Evolutionary conservation across 2,329 filamentous ascomycete species (phyloP).

Genomic region (Pseudophaeomoniella oleicola): DNA sequence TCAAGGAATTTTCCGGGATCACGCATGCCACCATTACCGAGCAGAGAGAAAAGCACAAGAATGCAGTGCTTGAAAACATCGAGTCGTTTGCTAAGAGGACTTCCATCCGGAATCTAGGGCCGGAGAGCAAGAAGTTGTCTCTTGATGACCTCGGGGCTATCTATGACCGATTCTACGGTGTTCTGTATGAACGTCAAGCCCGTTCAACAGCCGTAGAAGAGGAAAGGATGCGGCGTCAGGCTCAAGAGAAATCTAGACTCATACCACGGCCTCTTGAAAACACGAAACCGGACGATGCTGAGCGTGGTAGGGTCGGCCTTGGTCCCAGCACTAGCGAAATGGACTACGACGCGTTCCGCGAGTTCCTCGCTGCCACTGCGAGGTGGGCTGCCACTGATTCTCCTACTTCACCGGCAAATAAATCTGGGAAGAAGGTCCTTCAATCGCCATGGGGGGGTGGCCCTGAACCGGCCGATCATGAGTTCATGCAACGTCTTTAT

Average conservation of each 20-base stretch:
- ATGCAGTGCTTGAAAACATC: constrained; percentile 85
- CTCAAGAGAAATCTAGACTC: constrained; percentile 42
- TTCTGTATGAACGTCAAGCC: constrained; percentile 84
- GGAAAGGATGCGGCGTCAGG: constrained; percentile 39
- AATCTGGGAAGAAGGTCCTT: constrained; percentile 12
- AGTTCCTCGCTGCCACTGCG: constrained; percentile 78
- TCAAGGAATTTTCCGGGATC: constrained; percentile 93
- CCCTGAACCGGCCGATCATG: constrained; percentile 73
- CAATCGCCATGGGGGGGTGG: constrained; percentile 34
- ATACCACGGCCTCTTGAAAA: constrained; percentile 6
- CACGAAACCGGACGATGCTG: constrained; percentile 31
- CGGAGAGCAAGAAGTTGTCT: constrained; percentile 83
- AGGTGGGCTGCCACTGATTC: constrained; percentile 90
- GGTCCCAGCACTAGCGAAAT: constrained; percentile 83
- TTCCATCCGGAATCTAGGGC: constrained; percentile 85
- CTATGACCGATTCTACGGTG: constrained; percentile 87
- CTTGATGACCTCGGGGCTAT: constrained; percentile 75
- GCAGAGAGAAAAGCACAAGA: constrained; percentile 80
- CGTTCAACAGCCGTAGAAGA: constrained; percentile 64
- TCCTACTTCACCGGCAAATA: constrained; percentile 44
- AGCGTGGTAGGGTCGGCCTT: constrained; percentile 75
- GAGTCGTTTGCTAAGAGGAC: constrained; percentile 96
- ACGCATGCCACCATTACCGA: constrained; percentile 88
- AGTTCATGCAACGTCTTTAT: constrained; percentile 83
- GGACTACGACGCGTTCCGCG: constrained; percentile 93